Base-by-base conservation (phyloP, 2,329 filamentous ascomycete species). In the Fusarium nygamai region DNA sequence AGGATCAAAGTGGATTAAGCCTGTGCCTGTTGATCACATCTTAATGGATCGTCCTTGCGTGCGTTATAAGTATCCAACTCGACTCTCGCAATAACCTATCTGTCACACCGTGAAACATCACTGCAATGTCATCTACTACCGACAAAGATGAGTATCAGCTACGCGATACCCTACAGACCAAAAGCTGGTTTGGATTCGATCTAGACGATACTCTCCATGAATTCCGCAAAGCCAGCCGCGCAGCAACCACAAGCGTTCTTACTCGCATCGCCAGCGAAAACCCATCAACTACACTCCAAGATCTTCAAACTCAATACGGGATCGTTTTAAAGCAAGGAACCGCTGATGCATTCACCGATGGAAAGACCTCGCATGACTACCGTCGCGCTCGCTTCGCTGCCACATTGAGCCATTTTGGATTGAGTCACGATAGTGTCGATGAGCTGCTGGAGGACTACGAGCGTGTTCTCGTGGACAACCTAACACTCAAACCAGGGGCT, bases 161-260 rank as follows among this genome's bases (percentile, higher is more conserved):
- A 4, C 14, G 33, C 6, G 17, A 4, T 6, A 27, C 31, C 6
- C n/a, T 78, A 0, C 43, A 58, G 13, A 24, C 43, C 2, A 82
- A 76, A 63, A 39, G 60, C 2, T 87, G 85, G 84, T 81, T 85
- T 43, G 84, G 82, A 3, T 87, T 88, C 60, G 86, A 87, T 46
- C 82, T 88, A 11, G 85, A 87, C 63, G 85, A 87, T 70, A 86
- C 85, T 0, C 77, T 88, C 3, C 86, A 87, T 65, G 81, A 85
- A 51, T 87, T 86, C 56, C 84, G 84, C 56, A 79, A 73, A 24
- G 83, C 83, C 17, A 86, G 85, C 3, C 65, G 71, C 2, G 61
- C 71, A 9, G 86, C 86, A 6, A 82, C 81, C 4, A 62, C 69
- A 1, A 44, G 70, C 10, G 80, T 83, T 9, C 80, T 87, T 9